Evolutionary conservation across 2,329 filamentous ascomycete species (phyloP), one percentile per base, ranked within the genome.

Genomic region (Xylaria polymorpha): DNA sequence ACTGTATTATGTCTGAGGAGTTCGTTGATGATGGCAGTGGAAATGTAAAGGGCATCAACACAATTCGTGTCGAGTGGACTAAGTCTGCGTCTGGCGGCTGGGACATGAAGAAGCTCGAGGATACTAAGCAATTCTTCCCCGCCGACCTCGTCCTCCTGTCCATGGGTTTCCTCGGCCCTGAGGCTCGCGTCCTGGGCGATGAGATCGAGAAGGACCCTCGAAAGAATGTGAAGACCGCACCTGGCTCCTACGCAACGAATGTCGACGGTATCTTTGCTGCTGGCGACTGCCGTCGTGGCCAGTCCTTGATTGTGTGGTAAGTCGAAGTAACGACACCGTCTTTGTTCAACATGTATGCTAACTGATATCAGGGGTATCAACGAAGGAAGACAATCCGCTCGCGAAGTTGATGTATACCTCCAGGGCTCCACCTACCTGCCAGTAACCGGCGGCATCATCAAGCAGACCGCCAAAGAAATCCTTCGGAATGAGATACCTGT

Each of bases 91-190:
- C 89, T 70, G 94, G 94, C 73, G 94, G 94, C 53, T 98, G 95
- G 95, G 95, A 98, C 82, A 98, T 98, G 94, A 97, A 97, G 88
- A 95, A 97, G 81, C 87, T 97, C 39, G 94, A 97, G 74, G 94
- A 93, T 44, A 95, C 92, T 70, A 92, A 97, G 84, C 90, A 98
- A 80, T 97, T 97, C 87, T 98, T 98, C 91, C 94, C 94, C 44
- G 95, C 95, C 35, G 95, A 98, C 78, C 88, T 98, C 48, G 94
- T 98, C 53, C 88, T 98, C 53, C 86, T 98, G 58, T 97, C 95
- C 61, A 98, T 98, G 95, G 95, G 95, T 79, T 98, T 98, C 91
- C 84, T 98, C 72, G 95, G 95, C 10, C 94, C 94, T 7, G 95
- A 98, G 83, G 93, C 93, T 74, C 92, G 93, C 73, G 90, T 97